Evolutionary conservation across 2,329 filamentous ascomycete genomes (phyloP).

Genomic region (Verticillium tricorpus): DNA sequence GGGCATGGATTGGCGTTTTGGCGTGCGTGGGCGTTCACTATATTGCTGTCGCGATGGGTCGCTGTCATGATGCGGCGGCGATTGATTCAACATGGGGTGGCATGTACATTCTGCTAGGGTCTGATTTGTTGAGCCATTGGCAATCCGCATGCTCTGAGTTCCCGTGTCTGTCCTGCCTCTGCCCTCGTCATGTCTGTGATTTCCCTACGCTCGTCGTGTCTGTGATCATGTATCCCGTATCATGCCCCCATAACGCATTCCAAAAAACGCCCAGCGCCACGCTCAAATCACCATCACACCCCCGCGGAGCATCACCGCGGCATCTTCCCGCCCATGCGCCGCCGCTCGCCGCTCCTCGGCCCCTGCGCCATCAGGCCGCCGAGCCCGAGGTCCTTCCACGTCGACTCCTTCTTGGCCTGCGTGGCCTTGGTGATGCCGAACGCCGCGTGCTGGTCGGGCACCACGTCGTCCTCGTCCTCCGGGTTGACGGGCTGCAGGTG

Average conservation of each 20-base stretch:
- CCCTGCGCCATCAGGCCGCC: constrained; percentile 64
- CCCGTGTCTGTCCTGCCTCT: too few species aligned
- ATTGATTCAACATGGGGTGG: too few species aligned
- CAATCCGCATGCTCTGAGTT: too few species aligned
- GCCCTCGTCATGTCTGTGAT: too few species aligned
- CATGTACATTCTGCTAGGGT: too few species aligned
- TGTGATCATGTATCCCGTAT: too few species aligned
- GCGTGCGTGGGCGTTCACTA: too few species aligned
- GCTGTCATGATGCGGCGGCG: too few species aligned
- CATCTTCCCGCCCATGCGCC: constrained; percentile 17
- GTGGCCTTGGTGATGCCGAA: constrained; percentile 82
- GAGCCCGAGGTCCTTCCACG: constrained; percentile 78
- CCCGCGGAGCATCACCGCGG: constrained; percentile 9
- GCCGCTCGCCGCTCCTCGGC: constrained; percentile 26
- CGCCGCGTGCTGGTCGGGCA: constrained; percentile 82
- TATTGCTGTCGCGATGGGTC: too few species aligned
- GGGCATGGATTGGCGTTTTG: too few species aligned
- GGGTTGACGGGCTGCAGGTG: constrained; percentile 80
- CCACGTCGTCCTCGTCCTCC: constrained; percentile 84
- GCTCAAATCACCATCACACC: background rate
- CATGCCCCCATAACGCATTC: background rate
- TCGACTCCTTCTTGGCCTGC: constrained; percentile 63
- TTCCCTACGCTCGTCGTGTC: background rate
- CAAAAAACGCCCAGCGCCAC: background rate
- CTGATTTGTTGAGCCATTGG: too few species aligned